Evolutionary conservation across 257 asterid genomes (phyloP).

Genomic region (Pogostemon cablin): DNA sequence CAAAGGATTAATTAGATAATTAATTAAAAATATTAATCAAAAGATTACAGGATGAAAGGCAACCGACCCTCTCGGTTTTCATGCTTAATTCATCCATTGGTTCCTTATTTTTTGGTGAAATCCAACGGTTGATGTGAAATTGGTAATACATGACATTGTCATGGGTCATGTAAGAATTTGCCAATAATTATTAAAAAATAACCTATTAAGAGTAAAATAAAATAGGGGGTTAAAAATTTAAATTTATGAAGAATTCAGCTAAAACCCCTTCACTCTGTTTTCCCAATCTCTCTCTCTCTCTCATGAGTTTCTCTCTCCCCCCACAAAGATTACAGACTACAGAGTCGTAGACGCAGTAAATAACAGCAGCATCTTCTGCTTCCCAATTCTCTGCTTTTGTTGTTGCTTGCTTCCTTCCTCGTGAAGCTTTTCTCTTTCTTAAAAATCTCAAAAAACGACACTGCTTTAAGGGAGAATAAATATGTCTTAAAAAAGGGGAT

Average conservation of each 20-base stretch:
- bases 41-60: too few relatives aligned
- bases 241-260: background rate
- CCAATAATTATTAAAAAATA: too few relatives aligned
- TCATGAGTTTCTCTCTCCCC: background rate
- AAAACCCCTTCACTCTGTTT: conserved; percentile 6
- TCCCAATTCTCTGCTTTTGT: background rate
- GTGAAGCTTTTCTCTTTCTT: conserved; percentile 17
- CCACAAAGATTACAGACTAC: conserved; percentile 9
- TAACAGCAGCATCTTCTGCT: conserved; percentile 25
- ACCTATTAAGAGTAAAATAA: background rate
- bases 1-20: too few relatives aligned
- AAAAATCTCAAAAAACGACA: background rate
- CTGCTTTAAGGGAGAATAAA: background rate
- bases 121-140: too few relatives aligned
- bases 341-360: conserved; percentile 26
- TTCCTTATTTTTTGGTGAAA: too few relatives aligned
- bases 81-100: too few relatives aligned
- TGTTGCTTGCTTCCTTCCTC: conserved; percentile 24
- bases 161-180: too few relatives aligned
- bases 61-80: too few relatives aligned
- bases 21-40: too few relatives aligned
- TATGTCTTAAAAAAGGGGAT: background rate
- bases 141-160: too few relatives aligned
- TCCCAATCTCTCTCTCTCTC: background rate
- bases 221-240: background rate